Evolutionary conservation across 2,329 filamentous ascomycete species (phyloP).

Genomic region (Phoma sp.): DNA sequence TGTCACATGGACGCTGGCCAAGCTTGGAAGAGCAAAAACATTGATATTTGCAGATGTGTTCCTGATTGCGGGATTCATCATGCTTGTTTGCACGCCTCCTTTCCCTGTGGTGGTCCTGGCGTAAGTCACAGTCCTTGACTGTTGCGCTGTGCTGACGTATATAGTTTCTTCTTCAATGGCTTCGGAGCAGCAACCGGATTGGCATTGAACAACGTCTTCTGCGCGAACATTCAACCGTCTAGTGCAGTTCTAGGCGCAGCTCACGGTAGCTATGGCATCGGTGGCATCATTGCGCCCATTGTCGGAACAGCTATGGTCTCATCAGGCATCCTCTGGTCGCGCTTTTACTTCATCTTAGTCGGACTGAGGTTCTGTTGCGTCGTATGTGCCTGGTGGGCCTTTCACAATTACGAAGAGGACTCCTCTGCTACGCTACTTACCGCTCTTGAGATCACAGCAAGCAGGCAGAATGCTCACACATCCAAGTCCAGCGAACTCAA

Average conservation of each 20-base stretch:
- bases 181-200: slow-evolving; percentile 59
- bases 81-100: slow-evolving; percentile 71
- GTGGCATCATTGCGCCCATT: slow-evolving; percentile 67
- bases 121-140: slow-evolving; percentile 29
- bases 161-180: slow-evolving; percentile 70
- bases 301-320: slow-evolving; percentile 77
- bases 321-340: slow-evolving; percentile 66
- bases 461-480: slow-evolving; percentile 43
- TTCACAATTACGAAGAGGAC: slow-evolving; percentile 73
- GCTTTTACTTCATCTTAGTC: slow-evolving; percentile 74
- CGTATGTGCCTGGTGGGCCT: slow-evolving; percentile 68
- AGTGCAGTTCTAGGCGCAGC: slow-evolving; percentile 64
- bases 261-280: slow-evolving; percentile 67
- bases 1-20: slow-evolving; percentile 67
- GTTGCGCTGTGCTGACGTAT: slow-evolving; percentile 14
- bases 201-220: slow-evolving; percentile 63
- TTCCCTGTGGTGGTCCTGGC: slow-evolving; percentile 69
- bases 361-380: slow-evolving; percentile 63
- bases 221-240: slow-evolving; percentile 58
- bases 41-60: slow-evolving; percentile 65
- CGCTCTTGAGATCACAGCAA: slow-evolving; percentile 52
- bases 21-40: slow-evolving; percentile 69
- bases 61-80: slow-evolving; percentile 66
- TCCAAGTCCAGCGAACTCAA: slow-evolving; percentile 58
- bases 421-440: slow-evolving; percentile 51